A percentile compares a stretch with the other conserved stretches of the same genome.
Evolutionary conservation across 257 asterid genomes (phyloP).

Genomic region (Penstemon barbatus): DNA sequence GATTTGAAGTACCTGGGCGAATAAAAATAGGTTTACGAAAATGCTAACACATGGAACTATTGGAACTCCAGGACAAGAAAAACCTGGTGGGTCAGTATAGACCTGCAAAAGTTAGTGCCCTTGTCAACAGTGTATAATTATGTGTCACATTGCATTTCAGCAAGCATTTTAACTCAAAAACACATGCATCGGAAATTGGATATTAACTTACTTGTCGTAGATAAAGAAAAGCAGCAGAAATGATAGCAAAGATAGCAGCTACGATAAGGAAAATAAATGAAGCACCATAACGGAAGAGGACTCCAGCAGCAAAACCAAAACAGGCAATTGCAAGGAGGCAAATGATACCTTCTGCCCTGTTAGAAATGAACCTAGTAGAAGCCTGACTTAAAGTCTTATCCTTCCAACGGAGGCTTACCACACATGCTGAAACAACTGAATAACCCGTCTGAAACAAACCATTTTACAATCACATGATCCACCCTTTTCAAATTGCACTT

Average conservation of each 20-base stretch:
- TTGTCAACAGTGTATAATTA: background rate
- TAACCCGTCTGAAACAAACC: constrained; percentile 78
- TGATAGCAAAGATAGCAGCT: constrained; percentile 52
- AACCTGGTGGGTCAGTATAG: constrained; percentile 61
- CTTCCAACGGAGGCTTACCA: constrained; percentile 79
- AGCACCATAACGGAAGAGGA: constrained; percentile 64
- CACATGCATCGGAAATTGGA: background rate
- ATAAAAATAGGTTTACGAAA: constrained; percentile 76
- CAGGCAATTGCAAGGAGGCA: constrained; percentile 65
- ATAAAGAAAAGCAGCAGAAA: constrained; percentile 58
- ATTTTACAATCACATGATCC: constrained; percentile 25
- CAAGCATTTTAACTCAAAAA: constrained; percentile 6
- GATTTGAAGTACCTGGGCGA: constrained; percentile 75
- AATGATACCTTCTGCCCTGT: constrained; percentile 63
- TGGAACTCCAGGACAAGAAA: constrained; percentile 97
- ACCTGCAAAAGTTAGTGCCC: constrained; percentile 41
- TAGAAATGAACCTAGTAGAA: constrained; percentile 46
- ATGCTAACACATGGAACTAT: constrained; percentile 75
- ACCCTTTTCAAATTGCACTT: background rate
- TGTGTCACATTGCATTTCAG: background rate
- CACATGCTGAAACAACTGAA: constrained; percentile 96
- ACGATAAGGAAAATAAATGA: constrained; percentile 56
- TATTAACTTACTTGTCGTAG: constrained; percentile 68
- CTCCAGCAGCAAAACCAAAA: constrained; percentile 79
- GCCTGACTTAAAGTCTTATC: constrained; percentile 45